Percentiles rank a stretch among this genome's conserved stretches.
Conservation (phyloP, 805 yeast species). For the Scheffersomyces ergatensis region DNA sequence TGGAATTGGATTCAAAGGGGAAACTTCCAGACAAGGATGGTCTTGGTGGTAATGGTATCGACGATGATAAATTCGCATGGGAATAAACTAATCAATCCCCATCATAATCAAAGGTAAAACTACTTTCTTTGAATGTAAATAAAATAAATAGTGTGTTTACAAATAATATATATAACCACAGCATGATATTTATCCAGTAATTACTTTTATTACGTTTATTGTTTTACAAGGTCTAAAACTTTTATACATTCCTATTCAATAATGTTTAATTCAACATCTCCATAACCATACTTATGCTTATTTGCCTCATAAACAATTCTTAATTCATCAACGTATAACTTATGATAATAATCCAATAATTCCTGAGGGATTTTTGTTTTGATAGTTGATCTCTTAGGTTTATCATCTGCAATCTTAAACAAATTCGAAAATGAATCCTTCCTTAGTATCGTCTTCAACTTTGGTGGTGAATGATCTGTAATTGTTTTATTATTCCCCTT, state of each 20-base stretch:
- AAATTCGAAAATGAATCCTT: constrained; percentile 27
- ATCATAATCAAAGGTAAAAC: no score
- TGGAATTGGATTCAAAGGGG: constrained; percentile 24
- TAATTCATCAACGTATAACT: constrained; percentile 63
- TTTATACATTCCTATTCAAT: constrained; percentile 5
- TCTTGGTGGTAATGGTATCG: no score
- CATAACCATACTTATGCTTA: constrained; percentile 52
- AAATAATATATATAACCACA: no score
- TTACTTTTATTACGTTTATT: no score
- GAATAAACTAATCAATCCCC: no score
- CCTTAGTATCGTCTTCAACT: constrained; percentile 3
- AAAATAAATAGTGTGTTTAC: no score
- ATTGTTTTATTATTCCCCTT: neutral
- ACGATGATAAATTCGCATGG: no score
- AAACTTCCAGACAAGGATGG: constrained; percentile 14
- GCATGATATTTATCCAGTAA: no score
- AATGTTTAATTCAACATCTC: constrained; percentile 46
- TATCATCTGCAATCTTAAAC: constrained; percentile 15
- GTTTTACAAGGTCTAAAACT: no score
- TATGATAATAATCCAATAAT: constrained; percentile 67
- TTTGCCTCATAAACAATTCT: constrained; percentile 63
- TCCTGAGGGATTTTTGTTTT: constrained; percentile 35
- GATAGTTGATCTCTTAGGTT: constrained; percentile 13
- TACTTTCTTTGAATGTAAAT: no score
- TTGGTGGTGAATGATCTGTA: neutral